Base-by-base conservation (phyloP, 1,284 basidiomycete species). In the Sphaerobolus stellatus region DNA sequence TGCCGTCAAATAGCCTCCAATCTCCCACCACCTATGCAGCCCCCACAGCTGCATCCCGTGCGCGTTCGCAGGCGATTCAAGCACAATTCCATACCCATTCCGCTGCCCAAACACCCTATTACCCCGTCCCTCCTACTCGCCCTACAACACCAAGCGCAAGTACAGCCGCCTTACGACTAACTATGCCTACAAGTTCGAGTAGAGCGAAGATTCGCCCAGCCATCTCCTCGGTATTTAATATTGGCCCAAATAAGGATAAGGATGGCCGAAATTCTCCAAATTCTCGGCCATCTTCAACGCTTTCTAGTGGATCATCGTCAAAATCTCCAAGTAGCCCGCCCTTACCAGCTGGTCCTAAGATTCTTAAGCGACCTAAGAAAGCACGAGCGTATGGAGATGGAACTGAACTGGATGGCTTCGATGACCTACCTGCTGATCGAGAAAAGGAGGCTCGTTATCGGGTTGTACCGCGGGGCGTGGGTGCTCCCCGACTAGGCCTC, bases 381-480 rank as follows among this genome's bases (percentile, higher is more conserved):
- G 75, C 75, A 55, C 78, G 83, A 56, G 78, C 81, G 16, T 98
- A 90, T 68, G 94, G 94, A 2, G 93, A 97, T 68, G 95, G 95
- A 5, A 93, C 91, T 7, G 95, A 98, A 71, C 76, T 98, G 46
- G 95, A 98, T 64, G 85, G 71, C 1, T 84, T 98, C 59, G 94
- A 96, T 33, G 95, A 98, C 70, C 77, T 98, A 40, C 87, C 87
- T 5, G 90, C 90, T 16, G 88, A 95, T 66, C 78, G 87, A 52
- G 90, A 93, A 58, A 86, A 86, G 64, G 91, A 94, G 68, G 78
- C 81, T 36, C 78, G 74, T 52, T 91, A 77, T 66, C 79, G 82
- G 56, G 81, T 89, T 22, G 80, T 83, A 59, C 86, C 89, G 29
- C 90, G 84, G 67, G 80, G 78, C 46, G 71, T 77, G 64, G 76